Evolutionary conservation across 1,284 basidiomycete species (phyloP).

Genomic region (Heliocybe sulcata): DNA sequence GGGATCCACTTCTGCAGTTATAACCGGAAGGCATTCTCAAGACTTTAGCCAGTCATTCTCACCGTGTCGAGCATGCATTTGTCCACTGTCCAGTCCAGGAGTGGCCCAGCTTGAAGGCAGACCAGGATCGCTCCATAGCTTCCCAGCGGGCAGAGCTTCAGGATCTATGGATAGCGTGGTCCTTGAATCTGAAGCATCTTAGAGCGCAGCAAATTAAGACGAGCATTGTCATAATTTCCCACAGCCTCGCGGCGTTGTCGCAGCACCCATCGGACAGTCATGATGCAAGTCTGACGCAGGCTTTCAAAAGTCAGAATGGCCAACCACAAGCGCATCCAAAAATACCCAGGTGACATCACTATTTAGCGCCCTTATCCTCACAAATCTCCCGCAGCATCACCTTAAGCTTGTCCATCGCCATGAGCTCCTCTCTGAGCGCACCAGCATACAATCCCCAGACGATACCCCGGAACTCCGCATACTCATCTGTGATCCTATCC

Average conservation of each 20-base stretch:
- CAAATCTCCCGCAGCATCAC: conserved; percentile 24
- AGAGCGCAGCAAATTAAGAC: too few relatives aligned
- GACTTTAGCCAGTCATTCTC: not conserved
- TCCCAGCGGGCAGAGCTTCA: too few relatives aligned
- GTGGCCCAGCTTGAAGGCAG: too few relatives aligned
- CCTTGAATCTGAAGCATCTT: too few relatives aligned
- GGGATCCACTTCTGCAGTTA: not conserved
- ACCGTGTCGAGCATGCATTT: not conserved
- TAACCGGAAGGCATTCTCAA: not conserved
- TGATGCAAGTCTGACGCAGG: too few relatives aligned
- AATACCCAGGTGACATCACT: not conserved
- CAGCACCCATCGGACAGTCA: too few relatives aligned
- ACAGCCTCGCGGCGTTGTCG: too few relatives aligned
- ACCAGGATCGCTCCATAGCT: too few relatives aligned
- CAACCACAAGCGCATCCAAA: not conserved
- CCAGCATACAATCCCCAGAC: conserved; percentile 34
- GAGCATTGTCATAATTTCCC: too few relatives aligned
- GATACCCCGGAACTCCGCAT: conserved; percentile 58
- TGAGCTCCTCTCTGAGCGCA: conserved; percentile 24
- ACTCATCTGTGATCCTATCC: conserved; percentile 69
- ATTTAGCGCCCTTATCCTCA: conserved; percentile 9
- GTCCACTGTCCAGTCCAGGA: not conserved
- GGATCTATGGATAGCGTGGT: too few relatives aligned
- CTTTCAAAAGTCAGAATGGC: too few relatives aligned
- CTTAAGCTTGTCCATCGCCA: conserved; percentile 28